phyloP scores from a whole-genome alignment of 495 filamentous ascomycete genomes.

The Annulohypoxylon stygium region DNA sequence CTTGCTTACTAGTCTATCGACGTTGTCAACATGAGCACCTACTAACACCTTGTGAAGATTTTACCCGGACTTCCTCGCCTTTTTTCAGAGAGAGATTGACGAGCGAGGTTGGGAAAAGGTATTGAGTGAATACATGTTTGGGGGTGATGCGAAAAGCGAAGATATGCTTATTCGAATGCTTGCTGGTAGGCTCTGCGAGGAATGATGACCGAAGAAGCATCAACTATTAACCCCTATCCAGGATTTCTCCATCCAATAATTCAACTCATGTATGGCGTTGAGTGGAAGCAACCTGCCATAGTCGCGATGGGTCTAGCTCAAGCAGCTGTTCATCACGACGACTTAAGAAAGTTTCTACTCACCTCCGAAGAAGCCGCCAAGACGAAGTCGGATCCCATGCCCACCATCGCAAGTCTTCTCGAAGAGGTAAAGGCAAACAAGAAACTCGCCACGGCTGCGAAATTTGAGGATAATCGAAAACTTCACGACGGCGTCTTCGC shows the following conservation, averaged over 20 bases:
- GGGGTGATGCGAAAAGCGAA: conserved; percentile 69
- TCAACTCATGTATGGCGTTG: conserved; percentile 85
- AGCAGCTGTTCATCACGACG: conserved; percentile 71
- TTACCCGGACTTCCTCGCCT: conserved; percentile 77
- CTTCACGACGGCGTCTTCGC: conserved; percentile 74
- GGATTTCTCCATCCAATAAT: conserved; percentile 86
- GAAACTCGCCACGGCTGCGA: conserved; percentile 64
- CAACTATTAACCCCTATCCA: conserved; percentile 49
- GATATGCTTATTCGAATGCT: conserved; percentile 71
- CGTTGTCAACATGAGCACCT: neutral
- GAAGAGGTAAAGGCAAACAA: conserved; percentile 68
- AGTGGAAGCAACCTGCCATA: conserved; percentile 84
- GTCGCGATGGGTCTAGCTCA: conserved; percentile 85
- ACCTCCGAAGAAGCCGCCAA: conserved; percentile 65
- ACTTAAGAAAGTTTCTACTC: conserved; percentile 64
- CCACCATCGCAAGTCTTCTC: conserved; percentile 69
- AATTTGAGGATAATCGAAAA: conserved; percentile 70
- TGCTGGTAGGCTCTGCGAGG: conserved; percentile 57
- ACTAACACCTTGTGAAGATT: conserved; percentile 56
- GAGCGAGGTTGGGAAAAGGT: conserved; percentile 68
- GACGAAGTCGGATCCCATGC: conserved; percentile 51
- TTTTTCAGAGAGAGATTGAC: conserved; percentile 80
- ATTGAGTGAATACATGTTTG: conserved; percentile 75
- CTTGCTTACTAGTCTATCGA: neutral
- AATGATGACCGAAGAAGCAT: conserved; percentile 6